Evolutionary conservation across 352 stramenopile species (phyloP).

Genomic region (Saprolegnia diclina): DNA sequence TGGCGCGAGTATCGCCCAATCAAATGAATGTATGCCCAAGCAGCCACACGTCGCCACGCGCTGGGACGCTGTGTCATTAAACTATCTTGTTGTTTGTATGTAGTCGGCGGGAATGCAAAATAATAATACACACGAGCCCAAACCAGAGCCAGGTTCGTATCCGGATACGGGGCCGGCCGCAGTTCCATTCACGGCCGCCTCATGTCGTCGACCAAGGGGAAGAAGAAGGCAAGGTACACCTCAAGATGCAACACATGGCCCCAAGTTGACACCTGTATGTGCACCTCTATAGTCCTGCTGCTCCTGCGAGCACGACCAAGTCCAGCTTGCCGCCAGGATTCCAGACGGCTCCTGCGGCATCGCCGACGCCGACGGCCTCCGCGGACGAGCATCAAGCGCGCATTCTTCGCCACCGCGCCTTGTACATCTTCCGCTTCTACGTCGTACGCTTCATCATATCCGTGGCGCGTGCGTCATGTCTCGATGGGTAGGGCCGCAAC

Average conservation of each 20-base stretch:
- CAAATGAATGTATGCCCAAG: too few relatives aligned
- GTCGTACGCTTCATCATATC: conserved; percentile 32
- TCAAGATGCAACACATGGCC: neutral
- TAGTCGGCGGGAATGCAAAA: neutral
- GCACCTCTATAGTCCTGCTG: conserved; percentile 9
- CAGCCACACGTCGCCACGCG: too few relatives aligned
- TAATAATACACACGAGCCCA: neutral
- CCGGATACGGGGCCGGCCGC: conserved; percentile 10
- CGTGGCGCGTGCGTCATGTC: neutral
- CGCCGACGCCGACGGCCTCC: neutral
- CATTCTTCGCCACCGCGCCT: conserved; percentile 61
- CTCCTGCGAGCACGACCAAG: neutral
- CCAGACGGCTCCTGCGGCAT: neutral
- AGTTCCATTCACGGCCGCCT: conserved; percentile 18
- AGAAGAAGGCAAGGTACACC: conserved; percentile 23
- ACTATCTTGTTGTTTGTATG: too few relatives aligned
- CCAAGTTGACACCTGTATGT: neutral
- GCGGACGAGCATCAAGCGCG: conserved; percentile 40
- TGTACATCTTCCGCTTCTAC: conserved; percentile 78
- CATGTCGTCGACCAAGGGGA: conserved; percentile 14
- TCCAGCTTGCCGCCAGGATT: conserved; percentile 22
- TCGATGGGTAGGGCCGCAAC: conserved; percentile 41
- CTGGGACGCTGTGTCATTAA: too few relatives aligned
- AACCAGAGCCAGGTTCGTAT: neutral
- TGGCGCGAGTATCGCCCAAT: too few relatives aligned